Percentiles rank a stretch among this genome's conserved stretches.
These are phyloP conservation scores for Exophiala calicioides DNA, from an alignment of 2,329 filamentous ascomycete species.

Conservation along the genomic window DNA sequence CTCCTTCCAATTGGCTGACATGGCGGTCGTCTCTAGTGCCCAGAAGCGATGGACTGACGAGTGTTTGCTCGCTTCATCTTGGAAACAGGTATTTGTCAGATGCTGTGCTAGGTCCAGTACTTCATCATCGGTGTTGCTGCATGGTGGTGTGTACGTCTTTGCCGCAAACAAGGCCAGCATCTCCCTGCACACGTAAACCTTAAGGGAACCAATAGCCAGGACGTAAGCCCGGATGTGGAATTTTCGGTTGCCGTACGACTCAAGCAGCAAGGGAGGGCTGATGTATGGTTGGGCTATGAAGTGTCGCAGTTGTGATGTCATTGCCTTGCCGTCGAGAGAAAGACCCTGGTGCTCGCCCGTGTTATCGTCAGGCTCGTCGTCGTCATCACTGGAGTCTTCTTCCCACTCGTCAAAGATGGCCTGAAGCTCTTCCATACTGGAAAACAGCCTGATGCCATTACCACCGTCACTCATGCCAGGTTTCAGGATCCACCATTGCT, in stretches of 20 bases:
- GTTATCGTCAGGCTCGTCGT: slow-evolving; percentile 49
- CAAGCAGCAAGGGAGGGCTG: slow-evolving; percentile 76
- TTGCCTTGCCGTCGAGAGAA: slow-evolving; percentile 57
- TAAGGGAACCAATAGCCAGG: slow-evolving; percentile 73
- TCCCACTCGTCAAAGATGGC: slow-evolving; percentile 93
- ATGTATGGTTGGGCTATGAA: slow-evolving; percentile 97
- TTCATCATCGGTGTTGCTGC: slow-evolving; percentile 39
- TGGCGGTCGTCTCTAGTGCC: slow-evolving; percentile 55
- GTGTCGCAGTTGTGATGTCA: slow-evolving; percentile 88
- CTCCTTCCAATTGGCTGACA: slow-evolving; percentile 52
- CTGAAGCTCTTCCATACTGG: slow-evolving; percentile 78
- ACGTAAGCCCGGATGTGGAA: slow-evolving; percentile 96
- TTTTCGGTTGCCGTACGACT: slow-evolving; percentile 67
- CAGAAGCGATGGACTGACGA: slow-evolving; percentile 72
- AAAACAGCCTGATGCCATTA: slow-evolving; percentile 89
- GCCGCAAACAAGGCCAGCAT: slow-evolving; percentile 94
- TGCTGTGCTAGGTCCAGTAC: slow-evolving; percentile 67
- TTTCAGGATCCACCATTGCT: slow-evolving; percentile 97
- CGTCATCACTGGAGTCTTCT: slow-evolving; percentile 64
- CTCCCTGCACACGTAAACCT: slow-evolving; percentile 80
- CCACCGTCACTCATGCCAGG: slow-evolving; percentile 96
- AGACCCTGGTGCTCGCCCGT: slow-evolving; percentile 37
- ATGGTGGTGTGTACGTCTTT: slow-evolving; percentile 67
- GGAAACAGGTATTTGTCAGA: slow-evolving; percentile 93
- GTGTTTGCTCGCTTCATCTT: slow-evolving; percentile 54